Percentiles rank a stretch among this genome's conserved stretches.
phyloP scores from a whole-genome alignment of 345 rosid genomes.

The Eucalyptus brandiana region DNA sequence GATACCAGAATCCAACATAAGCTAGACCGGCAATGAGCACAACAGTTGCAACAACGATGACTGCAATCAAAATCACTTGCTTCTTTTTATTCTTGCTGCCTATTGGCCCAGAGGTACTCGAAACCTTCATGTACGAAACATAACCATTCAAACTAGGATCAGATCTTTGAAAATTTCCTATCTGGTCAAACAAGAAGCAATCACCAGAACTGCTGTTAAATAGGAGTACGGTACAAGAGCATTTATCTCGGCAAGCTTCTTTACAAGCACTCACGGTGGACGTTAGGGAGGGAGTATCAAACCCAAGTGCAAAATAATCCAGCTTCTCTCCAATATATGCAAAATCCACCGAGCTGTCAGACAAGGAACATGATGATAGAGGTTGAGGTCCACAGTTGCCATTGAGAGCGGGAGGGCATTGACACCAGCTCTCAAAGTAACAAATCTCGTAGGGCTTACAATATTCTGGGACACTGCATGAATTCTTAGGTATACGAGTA shows the following conservation, averaged over 20 bases:
- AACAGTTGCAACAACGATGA: slow-evolving; percentile 3
- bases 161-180: slow-evolving; percentile 21
- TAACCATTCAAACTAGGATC: slow-evolving; percentile 4
- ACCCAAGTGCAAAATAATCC: slow-evolving; percentile 30
- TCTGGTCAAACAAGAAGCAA: slow-evolving; percentile 33
- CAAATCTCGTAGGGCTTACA: slow-evolving; percentile 20
- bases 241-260: slow-evolving; percentile 28
- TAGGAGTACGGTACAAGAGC: slow-evolving; percentile 31
- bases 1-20: slow-evolving; percentile 12
- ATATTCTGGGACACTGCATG: slow-evolving; percentile 22
- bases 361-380: slow-evolving; percentile 1
- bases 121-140: not conserved
- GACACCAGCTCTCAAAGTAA: slow-evolving; percentile 10
- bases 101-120: not conserved
- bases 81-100: not conserved
- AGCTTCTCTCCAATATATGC: slow-evolving; percentile 24
- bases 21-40: slow-evolving; percentile 9
- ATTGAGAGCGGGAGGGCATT: slow-evolving; percentile 13
- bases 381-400: slow-evolving; percentile 8
- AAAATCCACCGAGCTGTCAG: not conserved
- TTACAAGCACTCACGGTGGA: slow-evolving; percentile 13
- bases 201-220: slow-evolving; percentile 14
- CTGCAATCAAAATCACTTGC: not conserved
- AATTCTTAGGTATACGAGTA: slow-evolving; percentile 16
- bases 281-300: slow-evolving; percentile 10